Percentiles rank a stretch among this genome's conserved stretches.
phyloP scores from a whole-genome alignment of 2,329 filamentous ascomycete genomes.

The Aciculosporium take region DNA sequence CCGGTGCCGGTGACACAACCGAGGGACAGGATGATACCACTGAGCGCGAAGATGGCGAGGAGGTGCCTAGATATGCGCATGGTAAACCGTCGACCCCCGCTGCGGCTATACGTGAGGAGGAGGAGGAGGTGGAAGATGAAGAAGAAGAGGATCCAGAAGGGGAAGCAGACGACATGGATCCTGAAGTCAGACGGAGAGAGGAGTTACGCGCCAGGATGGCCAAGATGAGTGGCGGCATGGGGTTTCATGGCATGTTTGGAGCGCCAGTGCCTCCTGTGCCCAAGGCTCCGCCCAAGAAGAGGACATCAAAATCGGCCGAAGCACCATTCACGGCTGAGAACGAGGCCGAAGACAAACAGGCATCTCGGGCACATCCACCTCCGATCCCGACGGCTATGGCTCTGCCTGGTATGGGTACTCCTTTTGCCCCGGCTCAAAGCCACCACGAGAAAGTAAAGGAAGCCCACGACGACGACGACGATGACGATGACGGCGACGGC shows the following conservation, averaged over 20 bases:
- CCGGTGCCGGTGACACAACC: constrained; percentile 48
- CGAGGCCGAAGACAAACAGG: constrained; percentile 28
- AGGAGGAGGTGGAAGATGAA: constrained; percentile 37
- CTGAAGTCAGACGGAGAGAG: constrained; percentile 70
- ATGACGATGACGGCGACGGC: constrained; percentile 1
- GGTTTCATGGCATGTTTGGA: constrained; percentile 89
- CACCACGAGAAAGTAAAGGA: constrained; percentile 21
- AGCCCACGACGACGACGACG: background rate
- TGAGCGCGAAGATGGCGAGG: constrained; percentile 63
- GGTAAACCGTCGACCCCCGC: constrained; percentile 23
- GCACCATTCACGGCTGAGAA: constrained; percentile 21
- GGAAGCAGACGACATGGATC: constrained; percentile 76
- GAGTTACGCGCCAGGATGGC: constrained; percentile 92
- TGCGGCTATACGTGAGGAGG: constrained; percentile 41
- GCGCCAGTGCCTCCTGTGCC: constrained; percentile 51
- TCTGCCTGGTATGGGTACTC: constrained; percentile 58
- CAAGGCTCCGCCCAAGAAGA: constrained; percentile 34
- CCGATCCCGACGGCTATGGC: constrained; percentile 47
- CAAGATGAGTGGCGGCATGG: constrained; percentile 96
- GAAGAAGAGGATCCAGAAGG: constrained; percentile 49
- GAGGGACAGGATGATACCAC: constrained; percentile 47
- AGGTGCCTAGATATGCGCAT: constrained; percentile 27
- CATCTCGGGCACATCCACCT: constrained; percentile 28
- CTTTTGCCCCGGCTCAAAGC: constrained; percentile 29
- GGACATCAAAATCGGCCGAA: constrained; percentile 27